Base-by-base conservation (phyloP, 495 filamentous ascomycete genomes). In the Aspergillus affinis region DNA sequence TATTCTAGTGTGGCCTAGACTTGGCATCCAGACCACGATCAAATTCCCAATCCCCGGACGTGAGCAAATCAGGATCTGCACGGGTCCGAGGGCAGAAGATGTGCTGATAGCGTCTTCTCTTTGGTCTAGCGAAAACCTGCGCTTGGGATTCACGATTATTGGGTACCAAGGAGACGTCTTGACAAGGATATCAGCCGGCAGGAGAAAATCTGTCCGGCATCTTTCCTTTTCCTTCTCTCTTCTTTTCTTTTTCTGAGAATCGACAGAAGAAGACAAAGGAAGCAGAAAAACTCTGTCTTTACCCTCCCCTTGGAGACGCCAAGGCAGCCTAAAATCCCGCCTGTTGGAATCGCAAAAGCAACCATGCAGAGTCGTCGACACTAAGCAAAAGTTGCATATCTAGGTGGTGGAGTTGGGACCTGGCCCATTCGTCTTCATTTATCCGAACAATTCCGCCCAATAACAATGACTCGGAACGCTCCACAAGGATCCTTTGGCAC, bases 331-430 rank as follows among this genome's bases (percentile, higher is more conserved):
- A 18, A 18, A 52, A 53, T 36, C 53, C 54, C 48, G 48, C 15
- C 27, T 32, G 54, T 47, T 54, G 29, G 49, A 49, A 51, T 51
- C 51, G 51, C 27, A 53, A 51, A 61, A 51, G 59, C 18, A 55
- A 55, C n/a, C 44, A 55, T 56, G 26, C 30, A 27, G 51, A 15
- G 4, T 41, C 0, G 20, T 20, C 19, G 15, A 55, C 27, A 41
- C 13, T 41, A 20, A 12, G 32, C 21, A 36, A 19, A 36, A 17
- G 48, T 17, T 7, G 23, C 48, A 26, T 49, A 17, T 20, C 18
- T 49, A 13, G 36, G 36, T 49, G n/a, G 18, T 26, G 47, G 18
- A 26, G 47, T 49, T 49, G 47, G 47, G 15, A 49, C 18, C 19
- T 9, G 1, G 47, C 7, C 21, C 47, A 49, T 49, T 20, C 19